Conservation (phyloP, 176 grass and related monocot genomes). For the Oryza glumipatula region DNA sequence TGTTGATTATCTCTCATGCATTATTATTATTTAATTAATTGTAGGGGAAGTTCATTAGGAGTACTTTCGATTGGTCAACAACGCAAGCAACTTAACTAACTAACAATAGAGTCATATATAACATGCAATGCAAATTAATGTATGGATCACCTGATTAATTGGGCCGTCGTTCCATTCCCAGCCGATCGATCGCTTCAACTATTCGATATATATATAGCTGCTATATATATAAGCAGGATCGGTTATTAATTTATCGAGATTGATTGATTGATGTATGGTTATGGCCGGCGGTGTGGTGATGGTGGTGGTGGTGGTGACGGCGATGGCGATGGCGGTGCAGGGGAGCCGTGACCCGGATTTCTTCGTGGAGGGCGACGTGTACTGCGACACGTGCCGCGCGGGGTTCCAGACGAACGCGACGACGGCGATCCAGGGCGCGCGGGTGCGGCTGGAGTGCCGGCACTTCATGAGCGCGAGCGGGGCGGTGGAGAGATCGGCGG, state of each 20-base stretch:
- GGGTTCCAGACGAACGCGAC: slow-evolving; percentile 52
- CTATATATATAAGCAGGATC: no score
- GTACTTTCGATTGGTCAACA: no score
- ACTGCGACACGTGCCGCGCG: slow-evolving; percentile 56
- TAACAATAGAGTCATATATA: not conserved
- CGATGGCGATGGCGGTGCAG: no score
- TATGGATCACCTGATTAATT: not conserved
- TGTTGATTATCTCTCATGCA: no score
- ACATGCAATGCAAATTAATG: not conserved
- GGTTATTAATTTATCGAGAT: no score
- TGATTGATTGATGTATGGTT: not conserved
- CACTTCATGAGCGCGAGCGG: slow-evolving; percentile 50
- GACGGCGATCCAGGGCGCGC: slow-evolving; percentile 37
- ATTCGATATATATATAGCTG: no score
- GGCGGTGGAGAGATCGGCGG: slow-evolving; percentile 41
- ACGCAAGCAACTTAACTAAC: not conserved
- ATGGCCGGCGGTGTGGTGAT: not conserved
- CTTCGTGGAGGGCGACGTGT: slow-evolving; percentile 52
- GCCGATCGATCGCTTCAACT: no score
- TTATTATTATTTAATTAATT: no score
- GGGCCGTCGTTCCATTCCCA: no score
- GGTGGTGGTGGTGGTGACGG: no score
- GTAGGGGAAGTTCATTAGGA: no score
- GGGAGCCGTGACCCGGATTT: slow-evolving; percentile 22
- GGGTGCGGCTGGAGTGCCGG: slow-evolving; percentile 52